These are phyloP conservation scores for Phialophora macrospora DNA, from an alignment of 2,329 filamentous ascomycete genomes.

Conservation along the genomic window DNA sequence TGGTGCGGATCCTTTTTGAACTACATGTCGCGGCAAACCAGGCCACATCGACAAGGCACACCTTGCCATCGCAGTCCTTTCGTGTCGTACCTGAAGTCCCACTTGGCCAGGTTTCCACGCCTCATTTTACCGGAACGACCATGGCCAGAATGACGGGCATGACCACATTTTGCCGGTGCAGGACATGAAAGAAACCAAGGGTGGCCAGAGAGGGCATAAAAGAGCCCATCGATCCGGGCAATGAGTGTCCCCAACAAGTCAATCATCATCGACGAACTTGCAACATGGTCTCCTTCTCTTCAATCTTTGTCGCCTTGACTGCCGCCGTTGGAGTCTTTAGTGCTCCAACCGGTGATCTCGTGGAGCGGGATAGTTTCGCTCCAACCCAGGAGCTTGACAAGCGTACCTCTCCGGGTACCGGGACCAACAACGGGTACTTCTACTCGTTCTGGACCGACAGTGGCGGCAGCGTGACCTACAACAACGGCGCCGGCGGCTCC, in stretches of 20 bases:
- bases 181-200: neutral
- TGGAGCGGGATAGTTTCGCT: slow-evolving; percentile 31
- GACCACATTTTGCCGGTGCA: slow-evolving; percentile 2
- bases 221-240: neutral
- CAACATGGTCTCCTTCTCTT: slow-evolving; percentile 42
- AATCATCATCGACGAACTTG: neutral
- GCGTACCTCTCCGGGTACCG: slow-evolving; percentile 39
- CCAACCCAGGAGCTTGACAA: slow-evolving; percentile 29
- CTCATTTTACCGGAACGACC: slow-evolving; percentile 11
- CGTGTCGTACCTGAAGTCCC: neutral
- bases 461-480: slow-evolving; percentile 52
- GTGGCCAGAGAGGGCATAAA: neutral
- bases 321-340: slow-evolving; percentile 38
- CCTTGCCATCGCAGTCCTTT: neutral
- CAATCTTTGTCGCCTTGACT: slow-evolving; percentile 39
- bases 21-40: neutral
- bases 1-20: neutral
- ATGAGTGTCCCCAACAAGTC: neutral
- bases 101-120: neutral
- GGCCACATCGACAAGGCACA: neutral
- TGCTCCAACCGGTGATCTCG: slow-evolving; percentile 36
- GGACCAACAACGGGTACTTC: slow-evolving; percentile 53
- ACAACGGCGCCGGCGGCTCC: slow-evolving; percentile 50
- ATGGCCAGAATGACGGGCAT: neutral
- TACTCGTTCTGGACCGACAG: slow-evolving; percentile 59